A percentile compares a stretch with the other conserved stretches of the same genome.
phyloP scores from a whole-genome alignment of 2,329 filamentous ascomycete genomes.

The Fusarium transvaalense region DNA sequence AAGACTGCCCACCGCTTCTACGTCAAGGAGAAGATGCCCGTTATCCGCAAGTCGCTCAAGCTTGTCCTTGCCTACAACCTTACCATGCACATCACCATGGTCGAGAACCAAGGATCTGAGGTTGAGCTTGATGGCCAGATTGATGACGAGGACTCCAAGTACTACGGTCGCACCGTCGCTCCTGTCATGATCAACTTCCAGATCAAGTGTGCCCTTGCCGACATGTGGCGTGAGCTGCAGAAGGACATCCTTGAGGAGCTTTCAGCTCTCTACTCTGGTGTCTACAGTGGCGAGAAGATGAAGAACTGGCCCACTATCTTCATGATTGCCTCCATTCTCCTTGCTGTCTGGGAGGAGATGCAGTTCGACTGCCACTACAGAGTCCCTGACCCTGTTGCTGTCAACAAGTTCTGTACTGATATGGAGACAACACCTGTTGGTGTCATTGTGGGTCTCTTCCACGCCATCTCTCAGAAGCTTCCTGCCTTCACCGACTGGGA shows the following conservation, averaged over 20 bases:
- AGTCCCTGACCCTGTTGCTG: conserved; percentile 83
- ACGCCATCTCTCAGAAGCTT: conserved; percentile 96
- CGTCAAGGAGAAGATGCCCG: conserved; percentile 85
- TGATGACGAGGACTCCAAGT: conserved; percentile 86
- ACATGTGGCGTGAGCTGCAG: conserved; percentile 98
- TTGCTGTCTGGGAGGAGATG: conserved; percentile 98
- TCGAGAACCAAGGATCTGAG: conserved; percentile 88
- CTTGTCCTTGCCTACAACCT: conserved; percentile 96
- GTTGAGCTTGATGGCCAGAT: conserved; percentile 84
- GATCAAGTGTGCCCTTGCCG: conserved; percentile 96
- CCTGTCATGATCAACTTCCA: conserved; percentile 99
- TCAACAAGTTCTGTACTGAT: conserved; percentile 94
- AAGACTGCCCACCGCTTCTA: conserved; percentile 97
- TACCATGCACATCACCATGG: conserved; percentile 93
- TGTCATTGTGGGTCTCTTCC: conserved; percentile 96
- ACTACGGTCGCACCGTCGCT: conserved; percentile 88
- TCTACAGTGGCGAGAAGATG: conserved; percentile 95
- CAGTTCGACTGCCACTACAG: conserved; percentile 99
- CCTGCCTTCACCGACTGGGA: conserved; percentile 96
- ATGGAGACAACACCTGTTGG: conserved; percentile 98
- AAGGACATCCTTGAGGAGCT: conserved; percentile 97
- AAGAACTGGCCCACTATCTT: conserved; percentile 99
- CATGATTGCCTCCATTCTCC: conserved; percentile 91
- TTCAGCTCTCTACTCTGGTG: conserved; percentile 92
- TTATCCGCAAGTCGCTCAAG: conserved; percentile 95